Evolutionary conservation across 176 grass and related monocot species (phyloP).

Genomic region (Eragrostis curvula): DNA sequence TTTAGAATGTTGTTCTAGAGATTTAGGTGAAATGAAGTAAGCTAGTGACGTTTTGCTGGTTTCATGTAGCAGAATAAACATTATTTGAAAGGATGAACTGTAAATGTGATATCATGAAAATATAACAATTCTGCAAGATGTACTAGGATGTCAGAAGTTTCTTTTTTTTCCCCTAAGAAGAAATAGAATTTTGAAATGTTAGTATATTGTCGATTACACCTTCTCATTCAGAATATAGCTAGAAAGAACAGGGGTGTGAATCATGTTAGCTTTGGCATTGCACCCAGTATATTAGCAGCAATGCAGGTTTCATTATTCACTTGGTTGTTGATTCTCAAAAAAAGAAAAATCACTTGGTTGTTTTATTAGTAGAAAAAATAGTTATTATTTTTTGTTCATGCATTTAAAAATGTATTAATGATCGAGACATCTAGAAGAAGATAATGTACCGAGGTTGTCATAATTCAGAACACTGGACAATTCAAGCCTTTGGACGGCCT

Average conservation of each 20-base stretch:
- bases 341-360: not conserved
- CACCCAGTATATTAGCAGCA: not conserved
- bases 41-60: not conserved
- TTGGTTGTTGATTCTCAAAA: no score
- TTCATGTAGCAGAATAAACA: not conserved
- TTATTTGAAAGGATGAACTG: not conserved
- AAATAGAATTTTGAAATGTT: not conserved
- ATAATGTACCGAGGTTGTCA: not conserved
- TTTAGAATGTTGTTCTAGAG: not conserved
- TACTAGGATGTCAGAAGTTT: not conserved
- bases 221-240: not conserved
- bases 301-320: not conserved
- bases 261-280: not conserved
- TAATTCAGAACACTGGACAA: slow-evolving; percentile 14
- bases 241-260: slow-evolving; percentile 18
- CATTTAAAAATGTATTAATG: not conserved
- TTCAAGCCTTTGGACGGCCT: not conserved
- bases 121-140: slow-evolving; percentile 14
- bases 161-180: not conserved
- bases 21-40: slow-evolving; percentile 9
- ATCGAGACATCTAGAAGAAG: not conserved
- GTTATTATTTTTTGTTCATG: not conserved
- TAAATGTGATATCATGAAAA: not conserved
- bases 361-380: slow-evolving; percentile 1
- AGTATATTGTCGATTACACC: not conserved